Evolutionary conservation across 495 filamentous ascomycete species (phyloP), one percentile per base, ranked within the genome.

Genomic region (Patellaria atrata): DNA sequence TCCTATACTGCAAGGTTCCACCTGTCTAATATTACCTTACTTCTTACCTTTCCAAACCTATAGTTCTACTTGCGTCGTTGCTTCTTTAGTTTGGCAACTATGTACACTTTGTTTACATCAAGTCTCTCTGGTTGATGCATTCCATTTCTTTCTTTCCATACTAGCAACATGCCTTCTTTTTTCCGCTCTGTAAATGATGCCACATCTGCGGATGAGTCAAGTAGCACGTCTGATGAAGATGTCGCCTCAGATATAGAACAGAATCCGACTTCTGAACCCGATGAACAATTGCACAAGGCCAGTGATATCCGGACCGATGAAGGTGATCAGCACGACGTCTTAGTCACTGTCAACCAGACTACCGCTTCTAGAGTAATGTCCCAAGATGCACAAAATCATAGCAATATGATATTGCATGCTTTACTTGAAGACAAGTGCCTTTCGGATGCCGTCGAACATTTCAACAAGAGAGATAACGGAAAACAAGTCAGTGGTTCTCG

Each of bases 371-470:
- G 40, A 10, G 24, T 30, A 15, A 27, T 40, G 11, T 30, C 36
- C 26, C n/a, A 27, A 18, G 24, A 39, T 23, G 27, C 19, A 21
- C 35, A 27, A n/a, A 29, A 36, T n/a, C n/a, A 40, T 14, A 37
- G 45, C 6, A 47, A 49, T 24, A 33, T 50, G 6, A 17, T 53
- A 8, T 22, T 53, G 5, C 50, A 53, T 38, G 35, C 50, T 7
- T 33, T 53, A 17, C 43, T 53, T 7, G 50, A 53, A 26, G 45
- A 46, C 12, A 53, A 53, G 22, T 41, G 38, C 13, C 22, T 43
- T 2, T 19, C 16, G 12, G 46, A 53, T n/a, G 46, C 46, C 14
- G 38, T 38, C 5, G 37, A 44, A 0, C 35, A 43, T 18, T 31
- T 51, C 2, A 33, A 33, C 26, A 51, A 51, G 20, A n/a, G n/a